phyloP scores from a whole-genome alignment of 2,329 filamentous ascomycete genomes.

The Colletotrichum nymphaeae region DNA sequence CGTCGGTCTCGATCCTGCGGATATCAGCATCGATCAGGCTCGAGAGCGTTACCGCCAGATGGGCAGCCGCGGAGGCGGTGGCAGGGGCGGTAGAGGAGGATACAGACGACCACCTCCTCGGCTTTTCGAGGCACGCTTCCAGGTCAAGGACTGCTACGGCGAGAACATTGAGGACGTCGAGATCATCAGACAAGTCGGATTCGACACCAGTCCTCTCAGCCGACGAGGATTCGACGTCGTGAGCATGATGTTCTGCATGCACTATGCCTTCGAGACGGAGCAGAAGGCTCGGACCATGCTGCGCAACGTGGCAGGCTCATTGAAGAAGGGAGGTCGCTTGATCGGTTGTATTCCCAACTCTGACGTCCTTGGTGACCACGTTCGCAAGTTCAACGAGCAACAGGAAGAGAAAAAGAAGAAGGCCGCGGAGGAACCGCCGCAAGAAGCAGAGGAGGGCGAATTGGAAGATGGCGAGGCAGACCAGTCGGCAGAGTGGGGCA shows the following conservation, averaged over 20 bases:
- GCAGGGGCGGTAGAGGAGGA: conserved; percentile 66
- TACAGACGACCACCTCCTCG: conserved; percentile 60
- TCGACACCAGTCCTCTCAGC: conserved; percentile 79
- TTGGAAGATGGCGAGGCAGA: conserved; percentile 72
- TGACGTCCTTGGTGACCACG: conserved; percentile 83
- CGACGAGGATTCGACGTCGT: conserved; percentile 94
- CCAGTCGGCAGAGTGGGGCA: conserved; percentile 85
- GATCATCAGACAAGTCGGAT: conserved; percentile 87
- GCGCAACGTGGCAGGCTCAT: conserved; percentile 86
- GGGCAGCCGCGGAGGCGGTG: conserved; percentile 68
- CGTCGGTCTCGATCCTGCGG: conserved; percentile 92
- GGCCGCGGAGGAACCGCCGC: conserved; percentile 39
- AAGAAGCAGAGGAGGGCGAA: conserved; percentile 56
- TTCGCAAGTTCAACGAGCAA: conserved; percentile 80
- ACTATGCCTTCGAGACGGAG: conserved; percentile 97
- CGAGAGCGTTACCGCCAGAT: conserved; percentile 84
- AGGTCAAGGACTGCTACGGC: conserved; percentile 92
- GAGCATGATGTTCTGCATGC: conserved; percentile 99
- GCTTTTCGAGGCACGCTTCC: conserved; percentile 88
- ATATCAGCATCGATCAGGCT: conserved; percentile 92
- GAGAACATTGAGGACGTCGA: conserved; percentile 84
- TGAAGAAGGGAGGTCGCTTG: conserved; percentile 95
- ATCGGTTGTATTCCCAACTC: conserved; percentile 98
- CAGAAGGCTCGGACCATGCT: conserved; percentile 92
- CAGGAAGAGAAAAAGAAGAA: conserved; percentile 53